Evolutionary conservation across 371 early-diverging fungal genomes (phyloP), one percentile per base, ranked within the genome.

Genomic region (Mucor irregularis): DNA sequence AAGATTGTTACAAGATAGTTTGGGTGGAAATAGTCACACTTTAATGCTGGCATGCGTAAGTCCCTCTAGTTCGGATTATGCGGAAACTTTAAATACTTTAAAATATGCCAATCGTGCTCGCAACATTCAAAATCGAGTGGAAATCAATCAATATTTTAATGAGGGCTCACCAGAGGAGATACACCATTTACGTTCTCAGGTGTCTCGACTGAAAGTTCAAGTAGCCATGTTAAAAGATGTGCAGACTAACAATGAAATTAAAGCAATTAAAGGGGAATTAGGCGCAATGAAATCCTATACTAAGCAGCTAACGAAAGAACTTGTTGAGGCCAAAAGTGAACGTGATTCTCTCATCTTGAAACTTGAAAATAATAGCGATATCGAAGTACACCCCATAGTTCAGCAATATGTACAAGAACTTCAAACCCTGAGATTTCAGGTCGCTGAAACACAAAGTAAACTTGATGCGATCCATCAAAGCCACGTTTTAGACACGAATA

Each of bases 1-100:
- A 11, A 19, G 49, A 0, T 22, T 64, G 13, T 43, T 59, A 22
- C 48, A 64, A 51, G 55, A 64, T 26, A 59, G 58, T 45, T 37
- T 53, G 28, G 96, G 96, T 37, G 98, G 96, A 13, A 94, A 92
- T 55, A 82, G 89, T 46, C 83, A 90, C 48, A 90, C 93, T 0
- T 67, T 96, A 22, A 90, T 96, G 92, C 73, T 97, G 25, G 94
- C 95, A 3, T 96, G 96, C 71, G 83, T 94, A 2, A 83, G 86
- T 43, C 85, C 92, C 0, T 76, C 84, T 17, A 84, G 82, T 29
- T 53, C 58, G 30, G 88, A 91, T 71, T 78, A 87, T 55, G 75
- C 83, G 26, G 98, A 99, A 68, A 93, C 97, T 17, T 62, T 73
- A 48, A 93, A 90, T 62, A 95, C 96, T 10, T 79, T 97, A 14